Percentiles rank a stretch among this genome's conserved stretches.
Conservation (phyloP, 2,329 filamentous ascomycete species). For the Fusarium concolor region DNA sequence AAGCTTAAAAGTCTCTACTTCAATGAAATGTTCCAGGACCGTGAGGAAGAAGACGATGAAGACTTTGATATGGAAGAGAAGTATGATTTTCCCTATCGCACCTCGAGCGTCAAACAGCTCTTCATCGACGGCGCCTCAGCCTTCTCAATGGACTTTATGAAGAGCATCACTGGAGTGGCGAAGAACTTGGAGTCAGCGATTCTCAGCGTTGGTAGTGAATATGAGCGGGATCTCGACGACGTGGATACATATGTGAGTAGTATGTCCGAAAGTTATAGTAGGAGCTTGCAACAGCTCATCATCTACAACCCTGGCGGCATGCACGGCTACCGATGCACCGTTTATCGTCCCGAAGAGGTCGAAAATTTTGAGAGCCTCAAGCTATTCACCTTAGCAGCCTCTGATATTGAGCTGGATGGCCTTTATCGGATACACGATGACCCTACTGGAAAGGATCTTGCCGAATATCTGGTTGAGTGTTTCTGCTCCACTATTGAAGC, state of each 20-base stretch:
- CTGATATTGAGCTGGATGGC: background rate
- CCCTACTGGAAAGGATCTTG: background rate
- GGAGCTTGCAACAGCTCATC: conserved; percentile 7
- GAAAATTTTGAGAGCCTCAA: background rate
- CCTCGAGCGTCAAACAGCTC: conserved; percentile 14
- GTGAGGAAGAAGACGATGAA: background rate
- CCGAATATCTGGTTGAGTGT: background rate
- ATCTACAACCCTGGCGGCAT: conserved; percentile 17
- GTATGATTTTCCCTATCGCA: background rate
- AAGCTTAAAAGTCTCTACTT: conserved; percentile 18
- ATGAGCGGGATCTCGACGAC: background rate
- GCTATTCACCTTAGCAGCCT: background rate
- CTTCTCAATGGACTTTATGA: fast-evolving
- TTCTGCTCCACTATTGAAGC: conserved; percentile 16
- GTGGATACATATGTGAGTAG: background rate
- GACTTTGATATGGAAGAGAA: background rate
- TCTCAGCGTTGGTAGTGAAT: background rate
- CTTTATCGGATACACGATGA: fast-evolving
- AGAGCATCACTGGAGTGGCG: fast-evolving
- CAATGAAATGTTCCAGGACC: background rate
- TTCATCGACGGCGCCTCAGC: conserved; percentile 8
- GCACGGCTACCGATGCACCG: background rate
- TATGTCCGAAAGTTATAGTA: background rate
- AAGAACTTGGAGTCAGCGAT: background rate
- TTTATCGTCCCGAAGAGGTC: background rate